Percentiles rank a stretch among this genome's conserved stretches.
Conservation (phyloP, 1,139 yeast genomes). For the Debaryomycetaceae sp. region DNA sequence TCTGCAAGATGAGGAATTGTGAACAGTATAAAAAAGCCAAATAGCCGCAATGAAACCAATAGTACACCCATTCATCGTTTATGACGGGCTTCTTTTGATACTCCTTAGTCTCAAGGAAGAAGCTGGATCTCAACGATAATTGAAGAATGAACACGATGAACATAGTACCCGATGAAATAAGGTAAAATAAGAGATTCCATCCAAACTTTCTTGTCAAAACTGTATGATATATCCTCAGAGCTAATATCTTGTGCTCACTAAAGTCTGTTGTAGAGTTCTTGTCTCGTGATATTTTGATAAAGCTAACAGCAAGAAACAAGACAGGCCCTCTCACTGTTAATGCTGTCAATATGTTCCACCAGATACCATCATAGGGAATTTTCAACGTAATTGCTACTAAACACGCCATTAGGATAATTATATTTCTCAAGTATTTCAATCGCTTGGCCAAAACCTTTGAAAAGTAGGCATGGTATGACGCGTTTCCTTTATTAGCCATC, state of each 20-base stretch:
- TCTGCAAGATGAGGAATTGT: conserved; percentile 55
- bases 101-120: conserved; percentile 42
- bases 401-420: conserved; percentile 26
- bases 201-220: conserved; percentile 40
- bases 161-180: conserved; percentile 32
- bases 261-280: conserved; percentile 50
- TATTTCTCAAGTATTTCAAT: conserved; percentile 33
- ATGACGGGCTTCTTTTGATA: conserved; percentile 51
- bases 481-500: conserved; percentile 7
- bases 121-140: conserved; percentile 24
- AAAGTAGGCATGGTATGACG: conserved; percentile 27
- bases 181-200: conserved; percentile 32
- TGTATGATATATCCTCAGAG: conserved; percentile 46
- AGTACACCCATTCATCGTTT: conserved; percentile 61
- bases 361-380: conserved; percentile 27
- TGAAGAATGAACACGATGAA: conserved; percentile 28
- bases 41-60: conserved; percentile 37
- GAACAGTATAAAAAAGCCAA: conserved; percentile 48
- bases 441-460: conserved; percentile 32
- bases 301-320: conserved; percentile 23
- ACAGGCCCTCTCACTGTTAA: conserved; percentile 29
- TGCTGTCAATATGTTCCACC: conserved; percentile 28
- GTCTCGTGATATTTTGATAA: conserved; percentile 49
- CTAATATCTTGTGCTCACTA: conserved; percentile 46
- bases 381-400: conserved; percentile 21